A percentile compares a stretch with the other conserved stretches of the same genome.
Evolutionary conservation across 345 rosid genomes (phyloP).

Genomic region (Eutrema heterophyllum): DNA sequence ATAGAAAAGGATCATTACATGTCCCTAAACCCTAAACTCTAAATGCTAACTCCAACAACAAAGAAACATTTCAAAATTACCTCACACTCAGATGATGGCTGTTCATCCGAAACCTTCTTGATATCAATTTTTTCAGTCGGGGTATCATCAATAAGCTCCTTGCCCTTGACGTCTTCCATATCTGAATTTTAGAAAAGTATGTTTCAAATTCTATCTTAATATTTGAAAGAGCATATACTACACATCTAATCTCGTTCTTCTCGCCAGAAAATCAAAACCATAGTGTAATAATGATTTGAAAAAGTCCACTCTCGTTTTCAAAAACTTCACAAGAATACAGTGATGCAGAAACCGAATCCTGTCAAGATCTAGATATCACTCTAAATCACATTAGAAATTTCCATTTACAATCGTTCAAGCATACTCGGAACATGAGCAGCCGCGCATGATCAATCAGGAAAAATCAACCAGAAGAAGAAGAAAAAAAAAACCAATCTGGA

Average conservation of each 20-base stretch:
- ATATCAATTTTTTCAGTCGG: constrained; percentile 5
- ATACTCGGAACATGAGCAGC: neutral
- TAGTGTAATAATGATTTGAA: neutral
- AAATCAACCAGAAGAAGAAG: neutral
- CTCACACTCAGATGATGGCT: constrained; percentile 46
- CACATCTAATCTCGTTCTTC: neutral
- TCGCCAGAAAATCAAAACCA: neutral
- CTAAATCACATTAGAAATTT: constrained; percentile 1
- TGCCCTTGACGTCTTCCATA: constrained; percentile 37
- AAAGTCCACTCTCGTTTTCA: constrained; percentile 3
- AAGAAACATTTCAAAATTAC: constrained; percentile 22
- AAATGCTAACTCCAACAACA: neutral
- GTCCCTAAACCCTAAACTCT: neutral
- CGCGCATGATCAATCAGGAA: neutral
- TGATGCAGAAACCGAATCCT: neutral
- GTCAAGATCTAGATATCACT: neutral
- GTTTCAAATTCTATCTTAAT: neutral
- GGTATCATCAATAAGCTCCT: constrained; percentile 24
- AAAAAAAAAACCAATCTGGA: neutral
- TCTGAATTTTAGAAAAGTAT: neutral
- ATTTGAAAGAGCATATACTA: neutral
- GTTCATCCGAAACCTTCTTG: constrained; percentile 27
- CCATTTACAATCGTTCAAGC: neutral
- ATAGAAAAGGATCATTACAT: neutral
- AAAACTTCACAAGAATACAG: neutral